A percentile compares a stretch with the other conserved stretches of the same genome.
Conservation (phyloP, 257 asterid genomes). For the Rehmannia glutinosa region DNA sequence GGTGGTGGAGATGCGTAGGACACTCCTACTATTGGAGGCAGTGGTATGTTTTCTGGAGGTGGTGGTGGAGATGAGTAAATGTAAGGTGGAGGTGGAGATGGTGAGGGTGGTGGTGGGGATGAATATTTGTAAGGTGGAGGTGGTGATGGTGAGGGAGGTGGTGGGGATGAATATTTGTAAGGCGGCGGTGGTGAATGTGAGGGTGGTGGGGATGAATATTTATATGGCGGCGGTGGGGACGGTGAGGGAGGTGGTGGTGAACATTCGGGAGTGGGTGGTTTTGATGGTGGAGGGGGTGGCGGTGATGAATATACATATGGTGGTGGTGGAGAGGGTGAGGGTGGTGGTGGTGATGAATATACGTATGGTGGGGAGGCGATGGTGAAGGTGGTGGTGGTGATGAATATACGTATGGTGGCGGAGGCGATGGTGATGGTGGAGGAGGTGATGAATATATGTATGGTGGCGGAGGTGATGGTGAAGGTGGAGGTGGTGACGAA, state of each 20-base stretch:
- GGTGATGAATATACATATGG: constrained; percentile 20
- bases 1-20: constrained; percentile 56
- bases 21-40: constrained; percentile 43
- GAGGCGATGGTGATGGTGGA: constrained; percentile 19
- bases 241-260: constrained; percentile 32
- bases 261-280: constrained; percentile 27
- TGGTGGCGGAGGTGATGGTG: constrained; percentile 3
- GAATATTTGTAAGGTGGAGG: constrained; percentile 39
- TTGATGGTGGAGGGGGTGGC: constrained; percentile 19
- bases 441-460: constrained; percentile 2
- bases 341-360: constrained; percentile 13
- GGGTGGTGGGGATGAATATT: not conserved
- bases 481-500: not conserved
- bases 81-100: constrained; percentile 11
- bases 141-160: constrained; percentile 30
- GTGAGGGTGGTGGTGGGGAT: constrained; percentile 30
- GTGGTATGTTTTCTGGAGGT: constrained; percentile 25
- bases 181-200: constrained; percentile 24
- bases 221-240: constrained; percentile 30
- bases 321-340: constrained; percentile 23
- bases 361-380: not conserved
- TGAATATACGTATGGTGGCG: not conserved
- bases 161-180: constrained; percentile 18
- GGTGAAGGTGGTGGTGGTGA: constrained; percentile 25
- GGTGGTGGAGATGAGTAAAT: constrained; percentile 11